Evolutionary conservation across 2,329 filamentous ascomycete genomes (phyloP).

Genomic region (Arthrobotrys musiformis): DNA sequence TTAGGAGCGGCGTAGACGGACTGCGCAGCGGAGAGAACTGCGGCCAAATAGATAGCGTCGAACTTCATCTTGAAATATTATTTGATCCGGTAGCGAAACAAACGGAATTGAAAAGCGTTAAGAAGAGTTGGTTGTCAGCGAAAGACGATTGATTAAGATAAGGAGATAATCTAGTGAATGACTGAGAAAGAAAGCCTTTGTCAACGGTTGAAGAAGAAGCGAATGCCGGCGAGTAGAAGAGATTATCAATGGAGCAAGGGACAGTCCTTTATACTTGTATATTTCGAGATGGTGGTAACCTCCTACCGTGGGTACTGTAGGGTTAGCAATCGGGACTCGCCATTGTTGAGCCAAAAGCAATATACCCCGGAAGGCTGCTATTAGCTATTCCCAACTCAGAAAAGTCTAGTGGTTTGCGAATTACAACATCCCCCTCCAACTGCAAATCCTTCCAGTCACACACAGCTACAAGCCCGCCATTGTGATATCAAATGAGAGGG

Average conservation of each 20-base stretch:
- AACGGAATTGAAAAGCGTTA: not conserved
- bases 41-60: slow-evolving; percentile 24
- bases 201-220: slow-evolving; percentile 17
- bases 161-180: slow-evolving; percentile 31
- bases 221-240: slow-evolving; percentile 31
- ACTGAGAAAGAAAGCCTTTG: slow-evolving; percentile 28
- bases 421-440: too few species aligned
- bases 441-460: too few species aligned
- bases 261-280: slow-evolving; percentile 41
- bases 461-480: too few species aligned
- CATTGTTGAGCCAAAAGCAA: slow-evolving; percentile 38
- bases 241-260: slow-evolving; percentile 4
- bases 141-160: slow-evolving; percentile 15
- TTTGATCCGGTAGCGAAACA: slow-evolving; percentile 12
- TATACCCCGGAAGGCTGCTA: too few species aligned
- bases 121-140: not conserved
- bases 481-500: too few species aligned
- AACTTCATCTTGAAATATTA: slow-evolving; percentile 45
- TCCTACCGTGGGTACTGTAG: not conserved
- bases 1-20: slow-evolving; percentile 28
- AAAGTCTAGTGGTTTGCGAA: too few species aligned
- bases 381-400: too few species aligned
- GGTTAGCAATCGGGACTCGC: too few species aligned
- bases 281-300: not conserved
- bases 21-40: slow-evolving; percentile 15